phyloP scores from a whole-genome alignment of 768 basidiomycete genomes.

The Agrocybe praecox region DNA sequence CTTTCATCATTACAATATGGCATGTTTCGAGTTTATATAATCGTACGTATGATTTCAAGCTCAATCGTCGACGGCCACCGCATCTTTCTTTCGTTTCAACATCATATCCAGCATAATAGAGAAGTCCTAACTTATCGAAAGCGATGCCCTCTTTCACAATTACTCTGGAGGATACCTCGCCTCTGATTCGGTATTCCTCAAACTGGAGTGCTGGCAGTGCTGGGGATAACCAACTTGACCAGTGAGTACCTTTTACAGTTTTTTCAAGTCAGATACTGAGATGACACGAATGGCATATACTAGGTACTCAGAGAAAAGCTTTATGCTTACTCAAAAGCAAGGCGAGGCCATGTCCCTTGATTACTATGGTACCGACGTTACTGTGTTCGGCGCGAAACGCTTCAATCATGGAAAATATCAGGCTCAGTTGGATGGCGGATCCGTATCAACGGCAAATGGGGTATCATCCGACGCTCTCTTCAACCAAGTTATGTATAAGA shows the following conservation, averaged over 20 bases:
- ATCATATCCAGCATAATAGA: background rate
- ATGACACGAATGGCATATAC: background rate
- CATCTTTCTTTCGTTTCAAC: background rate
- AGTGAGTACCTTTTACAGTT: background rate
- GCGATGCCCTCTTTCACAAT: conserved; percentile 3
- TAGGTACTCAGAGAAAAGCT: conserved; percentile 20
- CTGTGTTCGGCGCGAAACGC: conserved; percentile 41
- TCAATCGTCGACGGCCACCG: background rate
- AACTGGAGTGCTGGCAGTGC: conserved; percentile 3
- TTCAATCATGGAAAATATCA: conserved; percentile 36
- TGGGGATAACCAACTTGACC: background rate
- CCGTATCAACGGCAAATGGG: conserved; percentile 14
- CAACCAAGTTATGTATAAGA: conserved; percentile 9
- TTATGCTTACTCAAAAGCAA: conserved; percentile 29
- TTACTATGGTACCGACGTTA: conserved; percentile 41
- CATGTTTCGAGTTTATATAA: too few relatives aligned
- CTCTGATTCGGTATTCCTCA: background rate
- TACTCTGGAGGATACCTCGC: conserved; percentile 4
- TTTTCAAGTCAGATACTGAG: background rate
- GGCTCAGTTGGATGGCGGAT: conserved; percentile 19
- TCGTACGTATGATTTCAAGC: too few relatives aligned
- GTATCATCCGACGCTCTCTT: background rate
- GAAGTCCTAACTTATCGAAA: background rate
- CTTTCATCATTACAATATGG: too few relatives aligned
- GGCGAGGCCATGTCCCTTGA: conserved; percentile 28